phyloP scores from a whole-genome alignment of 1,284 basidiomycete species.

The Athelia sp. region DNA sequence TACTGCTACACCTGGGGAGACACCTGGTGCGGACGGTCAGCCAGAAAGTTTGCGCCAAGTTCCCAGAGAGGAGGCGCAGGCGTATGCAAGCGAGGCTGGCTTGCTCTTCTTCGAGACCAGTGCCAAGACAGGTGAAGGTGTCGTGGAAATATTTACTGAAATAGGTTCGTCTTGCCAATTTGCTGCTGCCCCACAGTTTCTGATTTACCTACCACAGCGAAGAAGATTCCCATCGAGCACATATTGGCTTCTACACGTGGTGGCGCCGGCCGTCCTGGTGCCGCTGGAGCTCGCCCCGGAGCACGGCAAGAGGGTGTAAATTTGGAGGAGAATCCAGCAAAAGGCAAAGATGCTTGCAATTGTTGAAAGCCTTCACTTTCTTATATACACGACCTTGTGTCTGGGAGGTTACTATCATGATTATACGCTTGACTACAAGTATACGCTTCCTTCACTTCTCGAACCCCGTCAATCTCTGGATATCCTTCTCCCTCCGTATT shows the following conservation, averaged over 20 bases:
- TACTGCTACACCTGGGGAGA: constrained; percentile 78
- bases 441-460: not conserved
- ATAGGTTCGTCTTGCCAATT: constrained; percentile 71
- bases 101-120: constrained; percentile 97
- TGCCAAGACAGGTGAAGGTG: constrained; percentile 96
- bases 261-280: constrained; percentile 54
- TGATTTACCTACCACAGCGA: constrained; percentile 54
- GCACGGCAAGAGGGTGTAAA: constrained; percentile 63
- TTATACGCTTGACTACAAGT: constrained; percentile 4
- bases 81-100: constrained; percentile 91
- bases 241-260: constrained; percentile 78
- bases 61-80: constrained; percentile 89
- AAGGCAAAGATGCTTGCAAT: constrained; percentile 76
- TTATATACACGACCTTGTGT: constrained; percentile 8
- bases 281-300: constrained; percentile 46
- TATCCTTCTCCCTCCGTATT: constrained; percentile 7
- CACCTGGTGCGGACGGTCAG: constrained; percentile 44
- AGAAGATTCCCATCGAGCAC: constrained; percentile 94
- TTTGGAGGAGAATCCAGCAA: constrained; percentile 64
- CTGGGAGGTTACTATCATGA: constrained; percentile 16
- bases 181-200: not conserved
- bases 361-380: constrained; percentile 43
- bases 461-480: constrained; percentile 1
- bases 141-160: constrained; percentile 97
- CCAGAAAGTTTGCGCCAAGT: constrained; percentile 81